Base-by-base conservation (phyloP, 805 yeast species). In the Kodamaea hsintzibuensis region DNA sequence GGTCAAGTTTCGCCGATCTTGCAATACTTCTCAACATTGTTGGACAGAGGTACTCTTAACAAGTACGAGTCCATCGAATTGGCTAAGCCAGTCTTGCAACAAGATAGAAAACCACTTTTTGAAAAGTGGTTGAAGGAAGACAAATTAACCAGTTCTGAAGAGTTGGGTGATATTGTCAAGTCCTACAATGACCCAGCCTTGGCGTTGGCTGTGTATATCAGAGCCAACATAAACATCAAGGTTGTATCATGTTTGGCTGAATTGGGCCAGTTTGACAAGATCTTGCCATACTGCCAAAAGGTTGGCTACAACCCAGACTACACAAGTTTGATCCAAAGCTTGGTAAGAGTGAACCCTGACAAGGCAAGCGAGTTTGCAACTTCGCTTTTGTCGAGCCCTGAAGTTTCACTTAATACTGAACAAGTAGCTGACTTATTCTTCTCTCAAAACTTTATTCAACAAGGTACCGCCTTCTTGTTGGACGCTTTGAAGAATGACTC, bases 51-150 rank as follows among this genome's bases (percentile, higher is more conserved):
- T 30, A 82, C 96, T 42, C 81, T 95, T 65, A 95, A 95, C 80
- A 86, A 90, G 73, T 86, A 95, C 68, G 99, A 95, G 80, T 88
- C 97, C 33, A 82, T 95, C 58, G 99, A 95, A 74, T 84, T 95
- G 62, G 98, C 97, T 18, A 87, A 86, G 68, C 98, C 99, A 8
- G 96, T 95, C 4, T 80, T 95, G 67, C 97, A 91, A 74, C 98
- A 92, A 77, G 96, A 91, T 71, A 88, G 97, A 69, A 88, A 89
- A 66, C 96, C 90, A 59, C 78, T 96, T 59, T 86, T 95, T 60
- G 99, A 95, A 74, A 95, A 93, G 76, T 95, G 98, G 92, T 82
- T 95, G 71, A 88, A 87, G 70, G 98, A 95, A 72, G 96, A 91
- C 69, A 95, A 95, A 73, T 82, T 95, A 61, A 92, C 93, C 57